Evolutionary conservation across 2,329 filamentous ascomycete genomes (phyloP).

Genomic region (Colletotrichum truncatum): DNA sequence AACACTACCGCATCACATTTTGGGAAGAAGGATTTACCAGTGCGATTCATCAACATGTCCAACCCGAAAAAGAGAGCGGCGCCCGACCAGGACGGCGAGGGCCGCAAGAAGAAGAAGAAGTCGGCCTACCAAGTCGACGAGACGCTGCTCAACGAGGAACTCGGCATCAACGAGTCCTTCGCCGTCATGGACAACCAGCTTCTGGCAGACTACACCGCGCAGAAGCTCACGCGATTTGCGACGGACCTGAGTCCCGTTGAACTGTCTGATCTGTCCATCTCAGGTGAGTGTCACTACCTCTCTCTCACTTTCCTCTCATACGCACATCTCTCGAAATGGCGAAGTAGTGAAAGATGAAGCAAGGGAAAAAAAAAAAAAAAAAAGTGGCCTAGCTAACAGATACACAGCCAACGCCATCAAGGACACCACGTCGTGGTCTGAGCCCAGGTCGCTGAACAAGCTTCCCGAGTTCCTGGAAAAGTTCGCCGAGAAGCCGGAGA

Average conservation of each 20-base stretch:
- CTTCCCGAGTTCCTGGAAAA: constrained; percentile 82
- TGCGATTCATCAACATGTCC: constrained; percentile 41
- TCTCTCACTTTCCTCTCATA: not conserved
- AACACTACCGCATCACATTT: not conserved
- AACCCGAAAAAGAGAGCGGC: constrained; percentile 65
- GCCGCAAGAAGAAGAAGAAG: constrained; percentile 63
- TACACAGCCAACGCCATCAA: constrained; percentile 74
- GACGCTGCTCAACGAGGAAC: constrained; percentile 70
- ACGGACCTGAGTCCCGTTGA: constrained; percentile 85
- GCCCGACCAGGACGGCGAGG: constrained; percentile 52
- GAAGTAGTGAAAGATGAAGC: too few relatives aligned
- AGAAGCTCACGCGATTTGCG: constrained; percentile 81
- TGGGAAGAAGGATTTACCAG: not conserved
- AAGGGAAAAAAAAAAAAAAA: too few relatives aligned
- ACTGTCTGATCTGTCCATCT: constrained; percentile 81
- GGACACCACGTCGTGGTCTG: constrained; percentile 81
- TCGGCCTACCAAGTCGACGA: constrained; percentile 63
- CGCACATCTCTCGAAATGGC: too few relatives aligned
- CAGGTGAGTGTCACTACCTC: constrained; percentile 63
- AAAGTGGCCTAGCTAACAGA: not conserved
- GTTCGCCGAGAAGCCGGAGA: constrained; percentile 65
- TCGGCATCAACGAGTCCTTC: constrained; percentile 82
- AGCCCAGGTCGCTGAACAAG: constrained; percentile 73
- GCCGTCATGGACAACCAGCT: constrained; percentile 84
- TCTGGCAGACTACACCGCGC: constrained; percentile 85